Conservation (phyloP, 2,329 filamentous ascomycete species). For the Trichoderma arundinaceum region DNA sequence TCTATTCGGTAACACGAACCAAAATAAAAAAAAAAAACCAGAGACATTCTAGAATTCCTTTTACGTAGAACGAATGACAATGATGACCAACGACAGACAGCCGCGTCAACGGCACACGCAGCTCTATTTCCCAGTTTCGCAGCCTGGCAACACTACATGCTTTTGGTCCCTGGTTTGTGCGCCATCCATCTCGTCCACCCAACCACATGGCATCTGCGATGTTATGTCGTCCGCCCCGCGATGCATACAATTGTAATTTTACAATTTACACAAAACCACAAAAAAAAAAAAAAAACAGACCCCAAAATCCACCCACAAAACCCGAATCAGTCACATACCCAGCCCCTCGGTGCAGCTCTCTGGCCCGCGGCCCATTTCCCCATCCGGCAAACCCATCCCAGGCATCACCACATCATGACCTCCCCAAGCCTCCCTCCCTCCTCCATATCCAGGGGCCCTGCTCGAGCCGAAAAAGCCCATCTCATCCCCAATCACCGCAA, state of each 20-base stretch:
- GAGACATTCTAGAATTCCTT: slow-evolving; percentile 15
- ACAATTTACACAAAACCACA: too few species aligned
- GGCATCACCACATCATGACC: slow-evolving; percentile 19
- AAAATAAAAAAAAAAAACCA: too few species aligned
- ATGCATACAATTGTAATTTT: not conserved
- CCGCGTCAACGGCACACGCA: too few species aligned
- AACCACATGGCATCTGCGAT: too few species aligned
- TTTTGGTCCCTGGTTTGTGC: too few species aligned
- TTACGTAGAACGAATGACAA: not conserved
- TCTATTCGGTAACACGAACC: not conserved
- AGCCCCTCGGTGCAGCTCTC: slow-evolving; percentile 18
- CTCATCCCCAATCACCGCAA: slow-evolving; percentile 1
- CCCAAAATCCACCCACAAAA: too few species aligned
- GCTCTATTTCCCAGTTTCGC: too few species aligned
- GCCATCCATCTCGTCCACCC: too few species aligned
- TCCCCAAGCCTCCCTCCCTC: not conserved
- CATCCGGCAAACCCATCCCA: slow-evolving; percentile 8
- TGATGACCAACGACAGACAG: not conserved
- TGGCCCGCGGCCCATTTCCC: slow-evolving; percentile 10
- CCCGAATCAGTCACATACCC: too few species aligned
- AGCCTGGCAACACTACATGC: too few species aligned
- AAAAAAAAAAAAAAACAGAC: slow-evolving; percentile 12
- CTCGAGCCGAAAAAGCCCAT: not conserved
- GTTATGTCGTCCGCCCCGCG: not conserved
- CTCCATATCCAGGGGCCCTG: too few species aligned